A percentile compares a stretch with the other conserved stretches of the same genome.
phyloP scores from a whole-genome alignment of 2,329 filamentous ascomycete species.

The Blastomyces gilchristii region DNA sequence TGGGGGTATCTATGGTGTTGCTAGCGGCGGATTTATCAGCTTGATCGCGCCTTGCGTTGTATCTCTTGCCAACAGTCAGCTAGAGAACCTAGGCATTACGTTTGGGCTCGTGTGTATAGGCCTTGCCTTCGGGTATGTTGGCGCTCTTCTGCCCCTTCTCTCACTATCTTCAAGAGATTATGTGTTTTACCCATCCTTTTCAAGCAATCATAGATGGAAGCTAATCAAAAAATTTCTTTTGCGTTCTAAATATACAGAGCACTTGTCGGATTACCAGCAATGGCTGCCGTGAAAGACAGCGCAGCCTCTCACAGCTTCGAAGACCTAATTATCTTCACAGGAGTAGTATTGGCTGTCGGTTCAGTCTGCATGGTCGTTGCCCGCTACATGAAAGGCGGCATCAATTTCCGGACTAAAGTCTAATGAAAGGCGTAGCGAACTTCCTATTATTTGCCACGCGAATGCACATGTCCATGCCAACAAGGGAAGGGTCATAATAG shows the following conservation, averaged over 20 bases:
- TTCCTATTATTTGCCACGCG: background rate
- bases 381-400: constrained; percentile 1
- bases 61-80: constrained; percentile 9
- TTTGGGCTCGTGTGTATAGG: constrained; percentile 4
- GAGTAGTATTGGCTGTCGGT: background rate
- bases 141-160: too few species aligned
- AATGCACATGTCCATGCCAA: background rate
- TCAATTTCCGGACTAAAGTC: background rate
- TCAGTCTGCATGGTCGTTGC: background rate
- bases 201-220: background rate
- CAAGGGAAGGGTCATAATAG: background rate
- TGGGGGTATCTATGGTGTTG: constrained; percentile 8
- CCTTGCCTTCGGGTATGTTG: constrained; percentile 1
- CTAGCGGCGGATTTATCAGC: constrained; percentile 11
- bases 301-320: background rate
- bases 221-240: background rate
- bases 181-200: background rate
- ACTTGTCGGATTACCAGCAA: constrained; percentile 5
- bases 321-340: constrained; percentile 4
- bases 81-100: constrained; percentile 5
- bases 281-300: constrained; percentile 1
- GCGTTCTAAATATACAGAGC: background rate
- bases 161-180: background rate
- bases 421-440: background rate
- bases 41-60: constrained; percentile 9